phyloP scores from a whole-genome alignment of 148 eudicot species.

The Camellia sinensis region DNA sequence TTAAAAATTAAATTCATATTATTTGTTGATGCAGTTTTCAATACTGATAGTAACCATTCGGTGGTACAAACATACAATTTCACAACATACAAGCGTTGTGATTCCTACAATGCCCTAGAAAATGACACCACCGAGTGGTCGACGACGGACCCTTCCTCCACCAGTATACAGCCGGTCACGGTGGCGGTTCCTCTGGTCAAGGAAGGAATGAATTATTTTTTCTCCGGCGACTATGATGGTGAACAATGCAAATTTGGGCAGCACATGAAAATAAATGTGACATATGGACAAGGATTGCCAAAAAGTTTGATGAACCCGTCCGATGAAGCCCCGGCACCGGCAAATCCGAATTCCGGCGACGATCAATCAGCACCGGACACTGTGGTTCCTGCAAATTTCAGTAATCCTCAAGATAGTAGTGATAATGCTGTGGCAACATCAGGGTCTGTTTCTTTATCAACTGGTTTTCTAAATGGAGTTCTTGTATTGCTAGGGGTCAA shows the following conservation, averaged over 20 bases:
- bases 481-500: conserved; percentile 25
- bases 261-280: conserved; percentile 59
- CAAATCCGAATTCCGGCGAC: conserved; percentile 42
- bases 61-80: conserved; percentile 67
- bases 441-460: conserved; percentile 18
- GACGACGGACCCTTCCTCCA: conserved; percentile 51
- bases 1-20: background rate
- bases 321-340: conserved; percentile 44
- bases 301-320: conserved; percentile 41
- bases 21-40: conserved; percentile 58
- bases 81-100: conserved; percentile 58
- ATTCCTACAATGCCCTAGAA: conserved; percentile 35
- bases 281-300: conserved; percentile 77
- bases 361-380: conserved; percentile 60
- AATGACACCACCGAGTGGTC: conserved; percentile 59
- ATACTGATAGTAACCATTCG: conserved; percentile 77
- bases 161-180: conserved; percentile 36
- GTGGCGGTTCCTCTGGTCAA: conserved; percentile 60
- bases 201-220: conserved; percentile 66
- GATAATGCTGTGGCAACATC: conserved; percentile 24
- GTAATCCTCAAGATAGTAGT: conserved; percentile 45
- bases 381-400: conserved; percentile 49
- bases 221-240: conserved; percentile 89
- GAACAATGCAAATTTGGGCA: conserved; percentile 75
- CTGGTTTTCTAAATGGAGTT: conserved; percentile 15